Conservation (phyloP, 2,329 filamentous ascomycete species). For the Huntiella savannae region DNA sequence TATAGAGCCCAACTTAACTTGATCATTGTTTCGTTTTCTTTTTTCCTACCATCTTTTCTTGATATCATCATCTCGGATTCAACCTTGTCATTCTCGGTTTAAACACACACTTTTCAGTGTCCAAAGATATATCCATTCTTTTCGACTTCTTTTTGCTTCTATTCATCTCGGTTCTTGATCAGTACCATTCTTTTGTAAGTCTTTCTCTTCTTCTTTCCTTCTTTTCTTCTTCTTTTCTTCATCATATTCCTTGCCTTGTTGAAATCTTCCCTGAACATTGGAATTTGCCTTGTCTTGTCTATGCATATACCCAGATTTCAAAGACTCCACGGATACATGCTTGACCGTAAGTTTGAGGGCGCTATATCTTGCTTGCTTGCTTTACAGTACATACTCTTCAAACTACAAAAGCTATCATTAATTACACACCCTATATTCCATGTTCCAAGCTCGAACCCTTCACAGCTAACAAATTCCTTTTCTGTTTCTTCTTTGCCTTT, state of each 20-base stretch:
- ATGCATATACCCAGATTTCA: background rate
- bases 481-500: background rate
- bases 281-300: background rate
- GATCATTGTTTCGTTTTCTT: too few species aligned
- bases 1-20: too few species aligned
- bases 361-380: background rate
- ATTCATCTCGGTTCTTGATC: background rate
- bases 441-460: background rate
- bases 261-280: background rate
- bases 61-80: background rate
- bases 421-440: background rate
- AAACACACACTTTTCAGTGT: too few species aligned
- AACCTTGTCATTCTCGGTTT: too few species aligned
- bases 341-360: background rate
- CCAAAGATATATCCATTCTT: too few species aligned
- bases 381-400: background rate
- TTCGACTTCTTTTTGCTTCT: too few species aligned
- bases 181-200: background rate
- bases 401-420: background rate
- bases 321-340: background rate
- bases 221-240: constrained; percentile 4
- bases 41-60: background rate
- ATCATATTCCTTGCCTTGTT: constrained; percentile 4
- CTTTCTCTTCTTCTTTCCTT: background rate
- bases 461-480: background rate